Evolutionary conservation across 2,329 filamentous ascomycete genomes (phyloP), one percentile per base, ranked within the genome.

Genomic region (Colletotrichum karsti): DNA sequence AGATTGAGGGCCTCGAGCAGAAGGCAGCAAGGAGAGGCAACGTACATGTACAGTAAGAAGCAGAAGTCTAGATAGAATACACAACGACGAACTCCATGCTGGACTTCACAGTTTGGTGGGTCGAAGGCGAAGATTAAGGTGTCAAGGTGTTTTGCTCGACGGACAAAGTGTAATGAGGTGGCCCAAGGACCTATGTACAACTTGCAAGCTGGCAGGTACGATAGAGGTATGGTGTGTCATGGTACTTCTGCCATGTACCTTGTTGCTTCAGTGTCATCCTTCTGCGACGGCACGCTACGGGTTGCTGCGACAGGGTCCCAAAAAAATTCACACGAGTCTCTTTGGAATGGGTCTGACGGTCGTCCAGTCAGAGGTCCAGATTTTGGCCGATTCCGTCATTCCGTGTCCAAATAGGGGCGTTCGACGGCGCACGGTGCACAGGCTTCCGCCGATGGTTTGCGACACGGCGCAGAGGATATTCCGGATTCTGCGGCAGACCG

Each of bases 181-280:
- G 50, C 61, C 55, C 44, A 50, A 68, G 46, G 48, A 28, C 24
- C 46, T 35, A 50, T 7, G 15, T 50, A 22, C 46, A 50, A 51
- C 24, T 35, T 66, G 69, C 69, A 70, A 70, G 66, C 69, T 70
- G 66, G 69, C 66, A 69, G 65, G 51, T 69, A 67, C 66, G 54
- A 39, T 53, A 39, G 46, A 39, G 46, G 59, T 46, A 50, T 50
- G 37, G 51, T 51, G 30, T 51, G 20, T 50, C 57, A n/a, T 24
- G 59, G 37, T 53, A 57, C 28, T 63, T 33, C 37, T 42, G 33
- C 42, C 51, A 63, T 50, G 64, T 64, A 65, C 41, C 48, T 24
- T 44, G 24, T 15, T 30, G 22, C 46, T 64, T 41, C 50, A 33
- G 26, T 30, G 12, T 57, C 54, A 55, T 41, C 30, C 51, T 39